A percentile compares a stretch with the other conserved stretches of the same genome.
These are phyloP conservation scores for Xylaria grammica DNA, from an alignment of 495 filamentous ascomycete species.

Conservation along the genomic window DNA sequence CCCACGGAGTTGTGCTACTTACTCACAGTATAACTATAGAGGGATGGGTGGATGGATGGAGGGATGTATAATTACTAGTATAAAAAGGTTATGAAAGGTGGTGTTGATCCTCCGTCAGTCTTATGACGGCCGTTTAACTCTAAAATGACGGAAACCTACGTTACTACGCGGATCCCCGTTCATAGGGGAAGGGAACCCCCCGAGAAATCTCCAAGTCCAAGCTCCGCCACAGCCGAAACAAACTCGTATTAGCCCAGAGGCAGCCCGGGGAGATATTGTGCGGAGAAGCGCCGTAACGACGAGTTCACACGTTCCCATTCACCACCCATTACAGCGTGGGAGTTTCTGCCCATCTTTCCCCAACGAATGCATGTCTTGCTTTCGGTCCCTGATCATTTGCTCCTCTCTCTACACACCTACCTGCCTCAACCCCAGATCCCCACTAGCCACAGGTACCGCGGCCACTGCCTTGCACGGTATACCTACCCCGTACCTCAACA, in stretches of 20 bases:
- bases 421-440: constrained; percentile 10
- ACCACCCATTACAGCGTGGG: neutral
- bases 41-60: no score
- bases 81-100: no score
- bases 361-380: neutral
- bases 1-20: no score
- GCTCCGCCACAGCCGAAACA: constrained; percentile 15
- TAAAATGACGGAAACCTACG: neutral
- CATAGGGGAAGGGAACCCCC: neutral
- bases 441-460: neutral
- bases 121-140: neutral
- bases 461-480: constrained; percentile 1
- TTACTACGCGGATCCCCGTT: neutral
- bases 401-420: neutral
- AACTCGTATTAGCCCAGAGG: neutral
- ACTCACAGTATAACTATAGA: neutral
- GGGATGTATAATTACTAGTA: no score
- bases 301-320: constrained; percentile 5
- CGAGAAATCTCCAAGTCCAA: neutral
- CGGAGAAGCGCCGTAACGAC: constrained; percentile 14
- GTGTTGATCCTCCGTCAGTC: neutral
- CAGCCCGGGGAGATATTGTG: neutral
- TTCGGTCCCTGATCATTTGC: neutral
- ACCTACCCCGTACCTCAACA: neutral
- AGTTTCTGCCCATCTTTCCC: neutral